phyloP scores from a whole-genome alignment of 495 filamentous ascomycete species.

The Lasiosphaeria miniovina region DNA sequence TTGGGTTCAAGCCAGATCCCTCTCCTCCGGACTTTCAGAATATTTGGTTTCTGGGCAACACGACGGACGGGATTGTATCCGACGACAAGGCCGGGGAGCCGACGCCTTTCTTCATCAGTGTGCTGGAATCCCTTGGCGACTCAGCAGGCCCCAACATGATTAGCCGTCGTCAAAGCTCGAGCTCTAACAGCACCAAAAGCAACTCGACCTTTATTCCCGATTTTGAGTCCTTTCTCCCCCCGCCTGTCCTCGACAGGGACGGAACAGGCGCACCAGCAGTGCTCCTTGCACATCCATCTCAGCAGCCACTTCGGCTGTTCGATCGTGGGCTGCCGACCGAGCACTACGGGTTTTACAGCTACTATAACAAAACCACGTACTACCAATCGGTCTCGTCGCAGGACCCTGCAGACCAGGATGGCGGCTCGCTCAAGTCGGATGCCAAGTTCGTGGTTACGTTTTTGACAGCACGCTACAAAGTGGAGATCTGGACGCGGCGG shows the following conservation, averaged over 20 bases:
- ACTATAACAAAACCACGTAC: slow-evolving; percentile 87
- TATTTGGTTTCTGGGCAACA: slow-evolving; percentile 75
- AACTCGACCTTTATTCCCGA: slow-evolving; percentile 36
- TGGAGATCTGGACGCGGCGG: slow-evolving; percentile 83
- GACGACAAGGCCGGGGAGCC: slow-evolving; percentile 62
- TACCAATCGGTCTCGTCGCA: slow-evolving; percentile 51
- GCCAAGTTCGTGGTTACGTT: slow-evolving; percentile 75
- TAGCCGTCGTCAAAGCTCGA: slow-evolving; percentile 26
- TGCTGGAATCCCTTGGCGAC: slow-evolving; percentile 36
- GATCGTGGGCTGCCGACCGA: slow-evolving; percentile 75
- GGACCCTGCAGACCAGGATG: slow-evolving; percentile 56
- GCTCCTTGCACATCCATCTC: slow-evolving; percentile 62
- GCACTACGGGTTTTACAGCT: slow-evolving; percentile 92
- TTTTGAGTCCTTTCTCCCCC: slow-evolving; percentile 47
- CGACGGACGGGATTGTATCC: slow-evolving; percentile 64
- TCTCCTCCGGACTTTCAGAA: slow-evolving; percentile 64
- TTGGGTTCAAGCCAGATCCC: slow-evolving; percentile 50
- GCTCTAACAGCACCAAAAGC: background rate
- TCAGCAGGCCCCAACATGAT: slow-evolving; percentile 35
- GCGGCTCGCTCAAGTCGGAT: slow-evolving; percentile 57
- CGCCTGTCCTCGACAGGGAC: slow-evolving; percentile 58
- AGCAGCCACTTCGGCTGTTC: slow-evolving; percentile 83
- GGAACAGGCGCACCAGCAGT: slow-evolving; percentile 68
- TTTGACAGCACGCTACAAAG: slow-evolving; percentile 78
- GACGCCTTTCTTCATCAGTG: slow-evolving; percentile 66